These are phyloP conservation scores for Helicocarpus griseus DNA, from an alignment of 2,329 filamentous ascomycete genomes.

Conservation along the genomic window DNA sequence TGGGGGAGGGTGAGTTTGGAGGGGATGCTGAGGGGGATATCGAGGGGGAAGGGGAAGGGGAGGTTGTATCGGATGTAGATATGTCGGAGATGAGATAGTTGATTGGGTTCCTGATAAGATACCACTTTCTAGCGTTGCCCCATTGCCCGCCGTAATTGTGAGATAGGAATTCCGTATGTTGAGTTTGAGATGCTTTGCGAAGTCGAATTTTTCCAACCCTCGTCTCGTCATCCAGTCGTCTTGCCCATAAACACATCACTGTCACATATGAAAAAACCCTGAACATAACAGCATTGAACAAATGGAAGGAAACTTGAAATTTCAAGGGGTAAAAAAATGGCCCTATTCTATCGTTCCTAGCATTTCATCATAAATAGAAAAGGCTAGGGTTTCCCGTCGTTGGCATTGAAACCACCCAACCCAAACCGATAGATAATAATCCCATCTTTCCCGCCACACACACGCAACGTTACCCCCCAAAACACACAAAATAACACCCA, in stretches of 20 bases:
- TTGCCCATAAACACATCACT: not conserved
- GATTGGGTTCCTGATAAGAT: not conserved
- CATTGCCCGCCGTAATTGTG: not conserved
- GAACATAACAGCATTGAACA: not conserved
- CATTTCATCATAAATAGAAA: not conserved
- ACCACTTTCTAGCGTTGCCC: not conserved
- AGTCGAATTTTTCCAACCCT: not conserved
- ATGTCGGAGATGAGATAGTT: not conserved
- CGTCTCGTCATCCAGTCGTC: too few relatives aligned
- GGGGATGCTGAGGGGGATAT: not conserved
- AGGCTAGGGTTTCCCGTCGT: not conserved
- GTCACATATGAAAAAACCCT: not conserved
- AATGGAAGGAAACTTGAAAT: not conserved
- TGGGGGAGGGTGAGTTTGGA: constrained; percentile 15
- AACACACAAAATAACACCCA: not conserved
- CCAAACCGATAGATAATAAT: constrained; percentile 3
- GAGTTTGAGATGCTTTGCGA: not conserved
- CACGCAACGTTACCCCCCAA: not conserved
- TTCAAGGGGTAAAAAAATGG: not conserved
- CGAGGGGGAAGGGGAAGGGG: not conserved
- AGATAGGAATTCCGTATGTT: too few relatives aligned
- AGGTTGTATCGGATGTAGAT: constrained; percentile 1
- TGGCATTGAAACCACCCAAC: not conserved
- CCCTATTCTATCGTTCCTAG: constrained; percentile 5
- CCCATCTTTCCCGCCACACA: not conserved